These are phyloP conservation scores for Capsicum pubescens DNA, from an alignment of 257 asterid species.

Conservation along the genomic window DNA sequence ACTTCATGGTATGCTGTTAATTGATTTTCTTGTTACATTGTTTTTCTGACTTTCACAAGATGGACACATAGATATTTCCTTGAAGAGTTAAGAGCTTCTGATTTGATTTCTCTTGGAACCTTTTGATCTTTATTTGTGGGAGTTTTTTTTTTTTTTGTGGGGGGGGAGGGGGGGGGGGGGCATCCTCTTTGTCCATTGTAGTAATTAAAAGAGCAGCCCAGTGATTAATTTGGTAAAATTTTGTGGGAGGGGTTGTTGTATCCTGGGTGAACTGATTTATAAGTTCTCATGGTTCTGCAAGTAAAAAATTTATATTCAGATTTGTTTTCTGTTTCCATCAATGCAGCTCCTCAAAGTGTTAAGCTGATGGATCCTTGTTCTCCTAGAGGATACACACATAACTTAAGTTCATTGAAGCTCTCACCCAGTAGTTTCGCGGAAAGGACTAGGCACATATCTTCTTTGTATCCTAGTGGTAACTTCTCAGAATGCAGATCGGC, in stretches of 20 bases:
- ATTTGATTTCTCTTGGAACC: not conserved
- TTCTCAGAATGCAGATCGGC: slow-evolving; percentile 91
- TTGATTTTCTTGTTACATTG: not conserved
- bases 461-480: slow-evolving; percentile 81
- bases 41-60: not conserved
- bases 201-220: too few relatives aligned
- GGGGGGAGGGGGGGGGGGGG: too few relatives aligned
- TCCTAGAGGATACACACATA: slow-evolving; percentile 76
- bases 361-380: slow-evolving; percentile 83
- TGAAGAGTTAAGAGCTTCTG: not conserved
- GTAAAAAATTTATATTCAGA: not conserved
- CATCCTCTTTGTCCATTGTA: too few relatives aligned
- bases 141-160: not conserved
- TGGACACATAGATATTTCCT: not conserved
- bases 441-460: slow-evolving; percentile 49
- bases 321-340: slow-evolving; percentile 30
- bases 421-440: slow-evolving; percentile 56
- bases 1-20: not conserved
- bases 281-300: slow-evolving; percentile 25
- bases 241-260: too few relatives aligned
- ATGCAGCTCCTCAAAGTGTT: slow-evolving; percentile 63
- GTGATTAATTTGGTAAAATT: too few relatives aligned
- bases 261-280: too few relatives aligned
- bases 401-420: slow-evolving; percentile 47
- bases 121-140: not conserved